Base-by-base conservation (phyloP, 805 yeast genomes). In the Lachancea cidri region DNA sequence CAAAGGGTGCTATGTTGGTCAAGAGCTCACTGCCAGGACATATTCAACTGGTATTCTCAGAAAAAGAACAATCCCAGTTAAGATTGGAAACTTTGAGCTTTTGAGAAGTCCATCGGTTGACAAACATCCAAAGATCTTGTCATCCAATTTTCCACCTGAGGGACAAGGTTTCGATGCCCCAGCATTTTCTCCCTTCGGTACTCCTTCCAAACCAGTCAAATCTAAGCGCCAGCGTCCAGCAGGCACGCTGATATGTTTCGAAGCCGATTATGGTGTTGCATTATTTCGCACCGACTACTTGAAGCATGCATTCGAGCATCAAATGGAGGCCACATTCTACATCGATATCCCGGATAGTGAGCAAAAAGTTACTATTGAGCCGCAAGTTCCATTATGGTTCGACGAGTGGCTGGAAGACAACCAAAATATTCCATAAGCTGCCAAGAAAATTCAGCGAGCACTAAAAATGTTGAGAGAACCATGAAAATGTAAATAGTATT, bases 1-100 rank as follows among this genome's bases (percentile, higher is more conserved):
- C 48, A 93, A 93, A 61, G 99, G 99, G 2, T 93, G 99, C 59
- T 93, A 93, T 54, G 81, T 87, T 13, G 99, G 99, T 1, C 98
- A 93, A 63, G 99, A 93, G 59, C 69, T 93, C 38, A 89, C 97
- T 0, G 87, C 89, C 14, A 74, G 98, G 53, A 83, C 97, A 0
- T 81, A 74, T 55, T 86, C 85, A 45, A 79, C 83, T 24, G 96
- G 96, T 3, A 75, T 81, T 1, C 76, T 89, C n/a, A 71, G 95
- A 22, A 88, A 89, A 54, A 69, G 98, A 41, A 67, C 87, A 2
- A 76, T 86, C 35, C 97, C 98, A 0, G 78, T 82, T 2, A 69
- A 66, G 34, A 31, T 61, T 5, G 38, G 30, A 2, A 43, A 52
- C 33, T 17, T 35, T 16, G 27, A 39, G 9, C 24, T 43, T 5